Conservation (phyloP, 192 early-diverging fungal species). For the Coemansia sp. region DNA sequence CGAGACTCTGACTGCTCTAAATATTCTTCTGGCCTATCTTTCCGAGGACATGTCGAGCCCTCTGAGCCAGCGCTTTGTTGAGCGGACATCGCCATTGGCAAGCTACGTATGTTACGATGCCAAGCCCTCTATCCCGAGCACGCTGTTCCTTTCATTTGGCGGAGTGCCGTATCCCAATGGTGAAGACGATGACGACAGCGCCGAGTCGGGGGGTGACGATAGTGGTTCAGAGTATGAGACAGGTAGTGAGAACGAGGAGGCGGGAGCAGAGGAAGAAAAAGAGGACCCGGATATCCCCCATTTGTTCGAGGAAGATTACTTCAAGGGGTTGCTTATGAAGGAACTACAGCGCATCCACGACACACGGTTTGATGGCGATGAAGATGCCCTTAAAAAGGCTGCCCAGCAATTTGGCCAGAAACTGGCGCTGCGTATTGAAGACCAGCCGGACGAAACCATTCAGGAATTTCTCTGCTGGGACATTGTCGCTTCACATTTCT, state of each 20-base stretch:
- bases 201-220: slow-evolving; percentile 19
- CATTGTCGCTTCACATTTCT: slow-evolving; percentile 47
- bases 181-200: slow-evolving; percentile 20
- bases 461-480: slow-evolving; percentile 22
- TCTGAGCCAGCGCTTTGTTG: slow-evolving; percentile 75
- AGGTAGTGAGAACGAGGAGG: background rate
- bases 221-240: slow-evolving; percentile 5
- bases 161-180: slow-evolving; percentile 54
- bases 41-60: slow-evolving; percentile 69
- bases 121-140: slow-evolving; percentile 54
- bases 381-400: slow-evolving; percentile 22
- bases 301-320: slow-evolving; percentile 65
- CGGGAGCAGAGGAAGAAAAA: background rate
- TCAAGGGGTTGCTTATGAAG: slow-evolving; percentile 56
- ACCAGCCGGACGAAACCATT: slow-evolving; percentile 23
- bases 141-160: slow-evolving; percentile 63
- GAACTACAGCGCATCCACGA: slow-evolving; percentile 57
- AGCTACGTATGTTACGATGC: slow-evolving; percentile 61
- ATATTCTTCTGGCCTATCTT: slow-evolving; percentile 72
- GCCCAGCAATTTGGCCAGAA: slow-evolving; percentile 23
- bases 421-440: slow-evolving; percentile 33
- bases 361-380: slow-evolving; percentile 39
- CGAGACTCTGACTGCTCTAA: slow-evolving; percentile 59
- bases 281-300: slow-evolving; percentile 37
- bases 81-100: slow-evolving; percentile 63